Conservation (phyloP, 2,329 filamentous ascomycete species). For the Diatrype stigma region DNA sequence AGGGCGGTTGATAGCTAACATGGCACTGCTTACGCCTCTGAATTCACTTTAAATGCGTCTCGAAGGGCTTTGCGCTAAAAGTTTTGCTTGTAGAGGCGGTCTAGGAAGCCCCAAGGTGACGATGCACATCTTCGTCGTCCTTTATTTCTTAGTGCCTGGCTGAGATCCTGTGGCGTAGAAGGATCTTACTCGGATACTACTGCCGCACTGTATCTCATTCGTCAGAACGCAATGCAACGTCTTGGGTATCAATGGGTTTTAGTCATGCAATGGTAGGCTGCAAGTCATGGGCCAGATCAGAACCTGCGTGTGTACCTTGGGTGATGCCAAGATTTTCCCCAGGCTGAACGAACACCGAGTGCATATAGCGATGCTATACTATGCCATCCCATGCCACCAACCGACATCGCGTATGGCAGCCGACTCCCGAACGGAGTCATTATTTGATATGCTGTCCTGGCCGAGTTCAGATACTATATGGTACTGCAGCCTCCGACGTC, state of each 20-base stretch:
- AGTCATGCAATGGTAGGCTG: neutral
- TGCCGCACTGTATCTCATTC: no score
- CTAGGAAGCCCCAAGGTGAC: no score
- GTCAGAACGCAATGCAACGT: neutral
- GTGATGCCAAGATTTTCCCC: neutral
- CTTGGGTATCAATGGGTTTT: no score
- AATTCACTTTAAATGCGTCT: no score
- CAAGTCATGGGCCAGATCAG: neutral
- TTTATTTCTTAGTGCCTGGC: no score
- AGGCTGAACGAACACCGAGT: neutral
- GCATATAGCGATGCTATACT: neutral
- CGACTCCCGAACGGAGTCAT: neutral
- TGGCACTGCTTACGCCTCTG: no score
- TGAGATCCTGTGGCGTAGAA: no score
- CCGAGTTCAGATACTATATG: neutral
- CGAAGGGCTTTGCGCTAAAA: no score
- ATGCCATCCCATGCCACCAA: neutral
- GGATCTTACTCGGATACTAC: no score
- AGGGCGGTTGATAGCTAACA: no score
- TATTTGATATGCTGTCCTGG: neutral
- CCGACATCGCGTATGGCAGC: neutral
- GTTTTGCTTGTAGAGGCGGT: no score
- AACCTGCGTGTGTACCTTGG: neutral
- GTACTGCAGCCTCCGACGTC: neutral
- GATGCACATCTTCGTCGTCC: no score